Conservation (phyloP, 176 grass and related monocot species). For the Ensete ventricosum region DNA sequence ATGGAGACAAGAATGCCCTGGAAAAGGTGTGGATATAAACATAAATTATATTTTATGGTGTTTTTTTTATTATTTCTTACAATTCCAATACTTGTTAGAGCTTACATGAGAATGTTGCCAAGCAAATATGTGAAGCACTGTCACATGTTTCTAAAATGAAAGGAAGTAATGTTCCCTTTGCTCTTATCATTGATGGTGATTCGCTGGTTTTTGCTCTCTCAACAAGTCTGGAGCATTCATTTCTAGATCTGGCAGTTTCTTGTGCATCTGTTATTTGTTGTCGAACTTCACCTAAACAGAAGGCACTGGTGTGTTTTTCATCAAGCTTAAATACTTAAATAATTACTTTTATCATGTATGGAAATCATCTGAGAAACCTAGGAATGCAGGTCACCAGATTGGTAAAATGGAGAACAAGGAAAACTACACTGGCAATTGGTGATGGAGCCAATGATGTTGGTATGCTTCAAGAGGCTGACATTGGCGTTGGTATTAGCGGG, state of each 20-base stretch:
- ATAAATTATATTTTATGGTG: not conserved
- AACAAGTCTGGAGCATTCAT: constrained; percentile 36
- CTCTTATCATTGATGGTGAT: constrained; percentile 83
- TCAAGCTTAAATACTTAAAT: not conserved
- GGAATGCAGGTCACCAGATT: constrained; percentile 59
- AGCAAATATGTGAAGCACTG: constrained; percentile 56
- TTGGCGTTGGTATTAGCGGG: constrained; percentile 86
- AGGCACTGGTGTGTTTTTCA: constrained; percentile 63
- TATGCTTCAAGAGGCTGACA: constrained; percentile 97
- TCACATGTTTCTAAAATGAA: constrained; percentile 15
- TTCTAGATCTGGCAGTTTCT: constrained; percentile 46
- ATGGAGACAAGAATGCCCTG: constrained; percentile 27
- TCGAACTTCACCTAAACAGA: constrained; percentile 87
- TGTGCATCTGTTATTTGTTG: constrained; percentile 91
- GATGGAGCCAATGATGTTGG: constrained; percentile 94
- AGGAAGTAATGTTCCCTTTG: constrained; percentile 39
- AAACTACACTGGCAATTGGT: constrained; percentile 71
- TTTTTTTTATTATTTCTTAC: not conserved
- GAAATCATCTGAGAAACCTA: not conserved
- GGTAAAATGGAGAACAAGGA: constrained; percentile 57
- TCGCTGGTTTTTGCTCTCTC: constrained; percentile 73
- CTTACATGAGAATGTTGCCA: constrained; percentile 8
- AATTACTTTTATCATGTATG: not conserved
- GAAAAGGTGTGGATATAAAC: constrained; percentile 6
- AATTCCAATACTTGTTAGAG: not conserved